A percentile compares a stretch with the other conserved stretches of the same genome.
Evolutionary conservation across 1,284 basidiomycete genomes (phyloP).

Genomic region (Phlebopus sp.): DNA sequence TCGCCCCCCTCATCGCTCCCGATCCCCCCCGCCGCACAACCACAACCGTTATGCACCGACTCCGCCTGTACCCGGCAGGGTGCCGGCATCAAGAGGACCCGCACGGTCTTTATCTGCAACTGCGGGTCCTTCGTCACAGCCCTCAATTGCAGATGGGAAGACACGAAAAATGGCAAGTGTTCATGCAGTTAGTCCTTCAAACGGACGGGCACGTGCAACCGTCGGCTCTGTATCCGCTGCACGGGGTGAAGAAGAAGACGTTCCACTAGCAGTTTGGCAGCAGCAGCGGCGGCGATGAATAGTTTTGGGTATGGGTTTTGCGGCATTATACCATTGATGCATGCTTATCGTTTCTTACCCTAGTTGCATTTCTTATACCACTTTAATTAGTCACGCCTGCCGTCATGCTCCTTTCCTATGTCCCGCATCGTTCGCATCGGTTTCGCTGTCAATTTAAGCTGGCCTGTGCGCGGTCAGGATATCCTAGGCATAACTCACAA

Average conservation of each 20-base stretch:
- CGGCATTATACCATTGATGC: neutral
- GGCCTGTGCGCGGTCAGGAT: constrained; percentile 23
- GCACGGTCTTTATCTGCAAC: constrained; percentile 68
- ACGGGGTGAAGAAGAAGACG: constrained; percentile 66
- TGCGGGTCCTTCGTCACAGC: constrained; percentile 41
- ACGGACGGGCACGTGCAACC: constrained; percentile 41
- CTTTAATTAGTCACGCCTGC: neutral
- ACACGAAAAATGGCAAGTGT: constrained; percentile 63
- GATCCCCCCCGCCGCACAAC: constrained; percentile 40
- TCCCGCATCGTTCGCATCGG: constrained; percentile 1
- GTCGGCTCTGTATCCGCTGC: constrained; percentile 29
- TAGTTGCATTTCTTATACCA: constrained; percentile 2
- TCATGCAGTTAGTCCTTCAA: constrained; percentile 48
- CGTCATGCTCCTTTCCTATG: neutral
- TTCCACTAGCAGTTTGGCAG: constrained; percentile 73
- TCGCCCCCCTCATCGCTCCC: constrained; percentile 22
- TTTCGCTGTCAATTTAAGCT: constrained; percentile 24
- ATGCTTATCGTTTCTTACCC: constrained; percentile 15
- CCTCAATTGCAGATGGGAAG: constrained; percentile 50
- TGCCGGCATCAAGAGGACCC: constrained; percentile 40
- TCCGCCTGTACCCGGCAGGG: constrained; percentile 17
- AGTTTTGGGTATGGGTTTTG: constrained; percentile 12
- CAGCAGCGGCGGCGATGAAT: constrained; percentile 60
- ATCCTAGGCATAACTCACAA: constrained; percentile 21
- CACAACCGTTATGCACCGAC: constrained; percentile 38